Evolutionary conservation across 768 basidiomycete genomes (phyloP), one percentile per base, ranked within the genome.

Genomic region (Boletus sensibilis): DNA sequence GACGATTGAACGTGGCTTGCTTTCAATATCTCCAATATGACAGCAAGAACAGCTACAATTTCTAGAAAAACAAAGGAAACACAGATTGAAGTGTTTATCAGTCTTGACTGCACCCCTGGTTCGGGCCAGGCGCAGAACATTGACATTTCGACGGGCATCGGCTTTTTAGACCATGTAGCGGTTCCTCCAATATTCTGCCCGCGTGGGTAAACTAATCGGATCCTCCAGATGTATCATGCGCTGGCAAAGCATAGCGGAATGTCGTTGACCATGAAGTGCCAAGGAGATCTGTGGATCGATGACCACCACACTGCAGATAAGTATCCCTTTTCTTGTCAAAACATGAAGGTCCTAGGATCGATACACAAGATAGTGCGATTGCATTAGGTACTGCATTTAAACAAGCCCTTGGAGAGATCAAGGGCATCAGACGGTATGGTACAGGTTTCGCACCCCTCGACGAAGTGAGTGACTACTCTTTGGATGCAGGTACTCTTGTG

Each of bases 231-330:
- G 97, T 94, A 94, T 71, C 87, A 93, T 60, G 96, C 97, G 2
- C 83, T 99, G 5, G 96, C 97, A 35, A 98, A 98, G 72, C 97
- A 99, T 75, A 84, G 92, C 20, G 94, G 94, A 55, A 90, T 97
- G 85, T 94, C 93, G 0, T 77, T 99, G 59, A 84, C 82, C 20
- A 81, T 99, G 76, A 88, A 89, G 64, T 98, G 94, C 74, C 86
- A 90, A 68, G 97, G 97, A 39, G 97, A 99, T 72, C 80, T 98
- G 9, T 92, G 88, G 84, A 97, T 98, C 57, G 97, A 99, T 74
- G 97, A 99, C 75, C 97, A 98, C 67, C 97, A 99, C 75, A 93
- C 95, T 45, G 93, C 96, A 82, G 97, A 99, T 90, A 84, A 86
- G 88, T 86, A 47, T 20, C 48, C n/a, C 41, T 41, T 49, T 49